Base-by-base conservation (phyloP, 345 rosid species). In the Syzygium oleosum region DNA sequence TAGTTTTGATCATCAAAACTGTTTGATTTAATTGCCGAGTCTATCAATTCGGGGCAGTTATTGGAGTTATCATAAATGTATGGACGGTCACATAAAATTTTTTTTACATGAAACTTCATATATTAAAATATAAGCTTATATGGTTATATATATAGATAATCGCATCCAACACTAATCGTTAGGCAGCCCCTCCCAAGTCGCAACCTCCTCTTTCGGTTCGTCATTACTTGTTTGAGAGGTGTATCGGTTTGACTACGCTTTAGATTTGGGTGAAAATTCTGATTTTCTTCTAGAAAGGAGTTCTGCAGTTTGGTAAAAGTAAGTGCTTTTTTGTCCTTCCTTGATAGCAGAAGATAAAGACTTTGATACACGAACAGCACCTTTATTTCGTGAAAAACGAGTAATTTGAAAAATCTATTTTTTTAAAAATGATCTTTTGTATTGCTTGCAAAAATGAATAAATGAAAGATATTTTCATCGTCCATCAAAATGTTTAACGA, bases 381-480 rank as follows among this genome's bases (percentile, higher is more conserved):
- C 3, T 19, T 15, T 31, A 0, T 31, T 65, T 17, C 22, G 15
- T 2, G 0, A 31, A 8, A 65, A 16, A 17, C 3, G 25, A 68
- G 3, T 17, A 19, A 34, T 73, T 34, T 38, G 12, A 8, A 19
- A 4, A 19, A 17, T 19, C 9, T 19, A 68, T 19, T 73, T 38
- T 19, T 1, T 9, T 19, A 0, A 9, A 38, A 73, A 17, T 19
- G 7, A 38, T 73, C 12, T 11, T 4, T 34, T 9, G 9, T 73
- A 5, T 73, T 25, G 21, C 8, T 73, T 73, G 0, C 2, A 65
- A 73, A 19, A 19, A 6, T 38, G 38, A 10, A 0, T 19, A 0
- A 10, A 73, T 10, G 0, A 68, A 68, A 68, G 31, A 31, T 0
- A 0, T 34, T 68, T 65, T 10, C 1, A 31, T 65, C 9, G 34